Base-by-base conservation (phyloP, 2,329 filamentous ascomycete species). In the Dactylellina leptospora region DNA sequence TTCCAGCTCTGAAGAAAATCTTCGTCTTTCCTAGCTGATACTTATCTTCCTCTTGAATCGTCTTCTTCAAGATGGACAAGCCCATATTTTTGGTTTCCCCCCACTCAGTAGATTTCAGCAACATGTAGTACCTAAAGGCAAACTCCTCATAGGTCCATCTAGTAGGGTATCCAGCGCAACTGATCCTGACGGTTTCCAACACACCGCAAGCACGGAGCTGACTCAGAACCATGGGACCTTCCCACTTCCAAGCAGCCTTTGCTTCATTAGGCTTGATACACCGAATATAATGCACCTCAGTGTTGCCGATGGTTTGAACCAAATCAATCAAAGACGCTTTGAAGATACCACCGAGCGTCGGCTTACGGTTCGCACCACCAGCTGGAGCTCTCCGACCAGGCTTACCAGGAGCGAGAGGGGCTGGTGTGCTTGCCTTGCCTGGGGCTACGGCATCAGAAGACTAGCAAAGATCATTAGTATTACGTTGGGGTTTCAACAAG, bases 71-170 rank as follows among this genome's bases (percentile, higher is more conserved):
- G 77, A 99, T 99, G 18, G 90, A 90, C 79, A 96, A 91, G 47
- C 93, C 95, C 90, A 99, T 96, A 68, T 93, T 85, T 56, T 92
- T 87, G 76, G 99, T 96, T 28, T 54, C 74, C 3, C 93, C 96
- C 93, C 95, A 97, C 77, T 91, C 86, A 16, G 85, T 84, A 2
- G 95, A 97, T 54, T 89, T 92, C 50, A 96, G 91, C 74, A 99
- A 84, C 92, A 99, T 97, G 83, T 99, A 99, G 83, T 99, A 99
- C 73, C 95, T 88, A 70, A 97, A 84, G 16, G 95, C 95, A 80
- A 99, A 99, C 79, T 99, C 95, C 79, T 99, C 95, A 79, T 97
- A 99, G 0, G 95, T 97, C 96, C 95, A 99, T 79, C 95, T 86
- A 47, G 95, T 97, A 13, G 95, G 95, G 79, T 99, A 99, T 74